A percentile compares a stretch with the other conserved stretches of the same genome.
Evolutionary conservation across 306 rosid genomes (phyloP).

Genomic region (Inga oerstediana): DNA sequence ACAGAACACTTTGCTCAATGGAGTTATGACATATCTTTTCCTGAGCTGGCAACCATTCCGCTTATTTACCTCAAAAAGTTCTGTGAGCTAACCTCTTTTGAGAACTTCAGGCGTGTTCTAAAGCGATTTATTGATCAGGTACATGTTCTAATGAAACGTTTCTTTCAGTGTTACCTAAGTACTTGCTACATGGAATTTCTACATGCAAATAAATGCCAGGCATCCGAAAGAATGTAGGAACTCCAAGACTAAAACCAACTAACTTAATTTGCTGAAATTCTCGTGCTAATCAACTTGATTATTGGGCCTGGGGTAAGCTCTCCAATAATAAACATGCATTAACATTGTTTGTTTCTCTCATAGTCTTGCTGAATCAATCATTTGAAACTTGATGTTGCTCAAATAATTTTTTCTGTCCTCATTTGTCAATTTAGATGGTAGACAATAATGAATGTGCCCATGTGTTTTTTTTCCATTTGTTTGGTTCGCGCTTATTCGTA

Average conservation of each 20-base stretch:
- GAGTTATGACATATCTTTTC: slow-evolving; percentile 87
- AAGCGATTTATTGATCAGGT: slow-evolving; percentile 94
- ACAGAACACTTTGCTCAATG: slow-evolving; percentile 83
- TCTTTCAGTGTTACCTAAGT: background rate
- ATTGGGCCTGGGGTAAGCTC: background rate
- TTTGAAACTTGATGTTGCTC: background rate
- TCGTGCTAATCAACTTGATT: slow-evolving; percentile 3
- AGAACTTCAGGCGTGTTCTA: slow-evolving; percentile 67
- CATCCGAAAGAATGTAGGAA: slow-evolving; percentile 11
- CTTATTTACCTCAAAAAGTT: slow-evolving; percentile 74
- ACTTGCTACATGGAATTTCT: background rate
- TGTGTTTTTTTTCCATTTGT: background rate
- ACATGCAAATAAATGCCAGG: slow-evolving; percentile 1
- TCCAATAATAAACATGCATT: background rate
- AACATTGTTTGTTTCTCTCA: background rate
- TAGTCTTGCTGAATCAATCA: slow-evolving; percentile 14
- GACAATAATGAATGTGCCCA: background rate
- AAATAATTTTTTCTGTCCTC: background rate
- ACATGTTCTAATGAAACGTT: slow-evolving; percentile 32
- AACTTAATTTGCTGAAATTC: background rate
- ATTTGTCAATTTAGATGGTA: background rate
- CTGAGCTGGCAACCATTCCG: slow-evolving; percentile 83
- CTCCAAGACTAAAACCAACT: background rate
- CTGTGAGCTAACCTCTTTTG: slow-evolving; percentile 60
- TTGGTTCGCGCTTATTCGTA: background rate